These are phyloP conservation scores for Aureobasidium sp. DNA, from an alignment of 2,329 filamentous ascomycete genomes.

Conservation along the genomic window DNA sequence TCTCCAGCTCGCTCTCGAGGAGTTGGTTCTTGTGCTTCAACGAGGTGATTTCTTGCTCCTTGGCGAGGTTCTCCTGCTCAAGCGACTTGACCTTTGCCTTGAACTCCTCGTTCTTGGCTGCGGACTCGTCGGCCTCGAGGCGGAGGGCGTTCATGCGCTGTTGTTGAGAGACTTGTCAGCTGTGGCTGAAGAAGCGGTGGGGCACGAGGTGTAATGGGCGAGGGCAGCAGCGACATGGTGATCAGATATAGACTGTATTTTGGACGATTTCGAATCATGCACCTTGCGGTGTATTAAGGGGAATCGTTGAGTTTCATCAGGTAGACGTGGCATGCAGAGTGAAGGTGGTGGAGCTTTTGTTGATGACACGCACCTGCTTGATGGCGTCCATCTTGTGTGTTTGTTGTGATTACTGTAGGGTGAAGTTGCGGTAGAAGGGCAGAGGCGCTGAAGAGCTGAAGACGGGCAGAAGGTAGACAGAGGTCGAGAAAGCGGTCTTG, in stretches of 20 bases:
- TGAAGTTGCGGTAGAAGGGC: neutral
- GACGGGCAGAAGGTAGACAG: neutral
- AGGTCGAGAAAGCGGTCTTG: neutral
- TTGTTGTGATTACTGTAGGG: constrained; percentile 3
- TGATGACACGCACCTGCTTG: constrained; percentile 32
- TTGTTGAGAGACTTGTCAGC: constrained; percentile 20
- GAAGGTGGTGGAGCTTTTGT: constrained; percentile 23
- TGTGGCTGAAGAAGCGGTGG: constrained; percentile 9
- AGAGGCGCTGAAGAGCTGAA: neutral
- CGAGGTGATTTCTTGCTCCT: constrained; percentile 97
- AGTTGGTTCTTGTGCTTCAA: constrained; percentile 91
- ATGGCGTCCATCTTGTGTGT: constrained; percentile 34
- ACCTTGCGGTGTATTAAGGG: constrained; percentile 16
- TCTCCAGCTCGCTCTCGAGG: constrained; percentile 85
- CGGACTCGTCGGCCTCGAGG: constrained; percentile 82
- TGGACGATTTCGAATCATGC: constrained; percentile 16
- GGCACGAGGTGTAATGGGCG: constrained; percentile 16
- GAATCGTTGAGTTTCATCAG: constrained; percentile 15
- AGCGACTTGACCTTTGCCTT: constrained; percentile 71
- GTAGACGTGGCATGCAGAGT: constrained; percentile 1
- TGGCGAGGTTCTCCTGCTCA: constrained; percentile 90
- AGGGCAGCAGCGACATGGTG: neutral
- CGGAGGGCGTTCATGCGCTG: constrained; percentile 96
- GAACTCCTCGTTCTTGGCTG: constrained; percentile 77
- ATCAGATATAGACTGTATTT: constrained; percentile 15